phyloP scores from a whole-genome alignment of 768 basidiomycete genomes.

The Boletellus ananiceps region DNA sequence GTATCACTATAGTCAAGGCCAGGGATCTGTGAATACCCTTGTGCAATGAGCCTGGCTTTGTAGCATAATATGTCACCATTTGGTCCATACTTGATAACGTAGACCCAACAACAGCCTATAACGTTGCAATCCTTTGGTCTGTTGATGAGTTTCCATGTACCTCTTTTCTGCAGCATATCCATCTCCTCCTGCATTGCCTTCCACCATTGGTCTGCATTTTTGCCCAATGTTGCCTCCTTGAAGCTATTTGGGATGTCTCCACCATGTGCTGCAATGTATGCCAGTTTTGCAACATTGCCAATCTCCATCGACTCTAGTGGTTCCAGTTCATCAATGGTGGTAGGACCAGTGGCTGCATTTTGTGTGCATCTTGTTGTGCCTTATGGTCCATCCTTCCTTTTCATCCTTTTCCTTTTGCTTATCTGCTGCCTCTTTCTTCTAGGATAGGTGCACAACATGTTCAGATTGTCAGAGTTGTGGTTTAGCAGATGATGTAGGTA shows the following conservation, averaged over 20 bases:
- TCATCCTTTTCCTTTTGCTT: too few relatives aligned
- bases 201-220: neutral
- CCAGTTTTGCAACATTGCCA: neutral
- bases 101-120: slow-evolving; percentile 2
- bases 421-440: neutral
- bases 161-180: neutral
- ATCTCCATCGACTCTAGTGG: neutral
- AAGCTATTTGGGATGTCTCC: neutral
- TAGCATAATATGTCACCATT: neutral
- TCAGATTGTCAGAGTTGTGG: too few relatives aligned
- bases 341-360: neutral
- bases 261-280: neutral
- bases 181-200: slow-evolving; percentile 10
- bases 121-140: neutral
- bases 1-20: slow-evolving; percentile 36
- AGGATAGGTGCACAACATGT: too few relatives aligned
- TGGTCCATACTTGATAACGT: neutral
- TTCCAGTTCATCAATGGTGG: neutral
- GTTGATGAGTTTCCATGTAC: slow-evolving; percentile 8
- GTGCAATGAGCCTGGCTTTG: slow-evolving; percentile 41
- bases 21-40: slow-evolving; percentile 37
- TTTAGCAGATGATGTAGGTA: too few relatives aligned
- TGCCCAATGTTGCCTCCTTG: neutral
- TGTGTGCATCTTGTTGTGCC: neutral
- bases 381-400: neutral